Conservation (phyloP, 179 eudicot genomes). For the Amaranthus tricolor region DNA sequence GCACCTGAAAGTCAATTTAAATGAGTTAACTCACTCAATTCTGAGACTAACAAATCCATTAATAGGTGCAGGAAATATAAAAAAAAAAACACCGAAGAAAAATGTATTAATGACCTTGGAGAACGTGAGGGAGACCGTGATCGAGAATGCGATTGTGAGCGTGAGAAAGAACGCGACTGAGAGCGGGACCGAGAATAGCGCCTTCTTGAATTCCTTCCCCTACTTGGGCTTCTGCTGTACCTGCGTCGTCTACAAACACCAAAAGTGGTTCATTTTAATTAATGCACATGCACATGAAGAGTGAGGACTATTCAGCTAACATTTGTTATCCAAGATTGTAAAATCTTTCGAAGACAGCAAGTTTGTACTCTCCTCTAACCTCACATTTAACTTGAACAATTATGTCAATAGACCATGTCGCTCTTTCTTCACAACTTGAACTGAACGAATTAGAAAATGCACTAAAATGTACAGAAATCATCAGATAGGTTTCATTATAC, state of each 20-base stretch:
- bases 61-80: neutral
- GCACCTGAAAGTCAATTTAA: conserved; percentile 40
- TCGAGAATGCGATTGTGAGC: conserved; percentile 32
- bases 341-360: no score
- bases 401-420: no score
- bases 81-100: neutral
- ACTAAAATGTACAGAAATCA: no score
- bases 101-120: conserved; percentile 47
- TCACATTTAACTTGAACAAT: no score
- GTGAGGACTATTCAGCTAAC: neutral
- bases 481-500: no score
- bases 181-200: conserved; percentile 56
- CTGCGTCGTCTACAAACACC: conserved; percentile 57
- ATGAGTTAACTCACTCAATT: neutral
- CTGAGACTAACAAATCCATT: neutral
- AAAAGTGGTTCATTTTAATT: neutral
- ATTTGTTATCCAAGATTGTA: neutral
- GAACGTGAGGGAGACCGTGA: conserved; percentile 52
- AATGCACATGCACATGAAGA: neutral
- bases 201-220: conserved; percentile 68
- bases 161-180: conserved; percentile 44
- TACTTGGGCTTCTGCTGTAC: conserved; percentile 79
- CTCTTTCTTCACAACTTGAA: no score
- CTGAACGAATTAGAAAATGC: no score
- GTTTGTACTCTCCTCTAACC: no score